A percentile compares a stretch with the other conserved stretches of the same genome.
Evolutionary conservation across 129 eudicot genomes (phyloP).

Genomic region (Helianthus tuberosus): DNA sequence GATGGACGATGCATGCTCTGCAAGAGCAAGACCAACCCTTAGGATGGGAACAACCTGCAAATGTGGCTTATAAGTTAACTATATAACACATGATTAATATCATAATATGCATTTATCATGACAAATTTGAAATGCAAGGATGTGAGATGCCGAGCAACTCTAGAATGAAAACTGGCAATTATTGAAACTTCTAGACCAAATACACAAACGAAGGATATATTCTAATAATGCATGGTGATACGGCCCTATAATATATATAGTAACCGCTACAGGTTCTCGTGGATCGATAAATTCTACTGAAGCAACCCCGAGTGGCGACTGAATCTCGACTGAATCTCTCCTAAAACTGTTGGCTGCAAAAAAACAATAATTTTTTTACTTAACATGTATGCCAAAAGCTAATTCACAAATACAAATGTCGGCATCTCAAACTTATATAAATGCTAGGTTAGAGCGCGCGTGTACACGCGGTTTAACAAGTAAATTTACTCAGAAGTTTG

Average conservation of each 20-base stretch:
- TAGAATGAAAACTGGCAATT: too few relatives aligned
- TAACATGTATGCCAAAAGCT: slow-evolving; percentile 6
- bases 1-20: slow-evolving; percentile 85
- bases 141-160: too few relatives aligned
- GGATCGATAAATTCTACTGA: slow-evolving; percentile 82
- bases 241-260: too few relatives aligned
- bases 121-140: too few relatives aligned
- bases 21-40: slow-evolving; percentile 99
- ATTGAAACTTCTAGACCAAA: too few relatives aligned
- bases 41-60: slow-evolving; percentile 90
- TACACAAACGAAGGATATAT: too few relatives aligned
- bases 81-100: background rate
- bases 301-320: slow-evolving; percentile 86
- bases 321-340: too few relatives aligned
- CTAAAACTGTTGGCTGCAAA: slow-evolving; percentile 82
- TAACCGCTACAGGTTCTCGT: too few relatives aligned
- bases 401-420: background rate
- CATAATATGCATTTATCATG: background rate
- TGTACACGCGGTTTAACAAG: too few relatives aligned
- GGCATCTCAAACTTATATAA: background rate
- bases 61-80: background rate
- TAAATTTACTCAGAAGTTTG: too few relatives aligned
- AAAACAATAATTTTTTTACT: background rate
- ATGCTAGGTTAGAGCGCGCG: too few relatives aligned
- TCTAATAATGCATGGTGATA: too few relatives aligned